Conservation (phyloP, 306 rosid genomes). For the Delonix regia region DNA sequence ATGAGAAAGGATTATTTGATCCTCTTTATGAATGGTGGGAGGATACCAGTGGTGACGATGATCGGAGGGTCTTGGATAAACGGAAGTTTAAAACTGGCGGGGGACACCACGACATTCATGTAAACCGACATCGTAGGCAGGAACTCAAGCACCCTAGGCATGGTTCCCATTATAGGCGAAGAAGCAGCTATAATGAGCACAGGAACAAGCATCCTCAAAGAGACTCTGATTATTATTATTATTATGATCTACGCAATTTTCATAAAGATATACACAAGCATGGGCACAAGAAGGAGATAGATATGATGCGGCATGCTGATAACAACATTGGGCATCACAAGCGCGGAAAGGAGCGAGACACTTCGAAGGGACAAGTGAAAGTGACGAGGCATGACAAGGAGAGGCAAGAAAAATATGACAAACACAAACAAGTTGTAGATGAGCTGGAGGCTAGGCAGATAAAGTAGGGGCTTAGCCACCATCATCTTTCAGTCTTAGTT, state of each 20-base stretch:
- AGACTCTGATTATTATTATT: constrained; percentile 46
- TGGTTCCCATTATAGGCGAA: constrained; percentile 46
- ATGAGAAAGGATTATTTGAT: constrained; percentile 86
- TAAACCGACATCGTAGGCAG: constrained; percentile 45
- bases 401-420: constrained; percentile 39
- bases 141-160: constrained; percentile 47
- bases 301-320: constrained; percentile 39
- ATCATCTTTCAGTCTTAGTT: constrained; percentile 16
- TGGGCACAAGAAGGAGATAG: constrained; percentile 45
- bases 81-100: constrained; percentile 37
- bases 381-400: constrained; percentile 35
- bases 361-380: constrained; percentile 35
- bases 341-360: constrained; percentile 42
- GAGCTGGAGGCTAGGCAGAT: constrained; percentile 35
- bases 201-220: constrained; percentile 55
- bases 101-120: constrained; percentile 40
- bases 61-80: constrained; percentile 33
- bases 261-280: constrained; percentile 62
- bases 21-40: constrained; percentile 92
- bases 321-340: constrained; percentile 43
- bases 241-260: constrained; percentile 52
- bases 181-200: constrained; percentile 47
- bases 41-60: constrained; percentile 53
- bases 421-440: constrained; percentile 35
- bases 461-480: background rate